Evolutionary conservation across 108 stramenopile species (phyloP).

Genomic region (Skeletonema marinoi): DNA sequence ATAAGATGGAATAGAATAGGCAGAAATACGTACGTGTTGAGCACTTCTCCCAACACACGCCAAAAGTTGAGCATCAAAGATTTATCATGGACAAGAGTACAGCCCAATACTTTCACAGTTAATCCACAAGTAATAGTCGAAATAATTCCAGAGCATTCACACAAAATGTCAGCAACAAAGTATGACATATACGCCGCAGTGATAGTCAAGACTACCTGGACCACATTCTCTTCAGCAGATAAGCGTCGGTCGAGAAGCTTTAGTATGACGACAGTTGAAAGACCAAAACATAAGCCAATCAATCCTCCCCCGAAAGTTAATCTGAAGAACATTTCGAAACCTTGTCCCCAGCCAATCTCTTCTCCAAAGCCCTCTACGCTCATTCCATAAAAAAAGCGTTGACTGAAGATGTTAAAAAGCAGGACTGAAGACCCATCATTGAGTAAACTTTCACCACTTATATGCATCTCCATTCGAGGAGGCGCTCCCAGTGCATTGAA

Average conservation of each 20-base stretch:
- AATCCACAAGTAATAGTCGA: slow-evolving; percentile 71
- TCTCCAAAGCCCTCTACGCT: slow-evolving; percentile 52
- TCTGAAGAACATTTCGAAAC: slow-evolving; percentile 57
- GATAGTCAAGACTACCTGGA: slow-evolving; percentile 76
- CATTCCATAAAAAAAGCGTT: slow-evolving; percentile 54
- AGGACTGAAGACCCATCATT: slow-evolving; percentile 95
- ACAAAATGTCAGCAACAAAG: slow-evolving; percentile 70
- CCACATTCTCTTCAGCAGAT: slow-evolving; percentile 59
- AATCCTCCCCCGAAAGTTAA: slow-evolving; percentile 74
- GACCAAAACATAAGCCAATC: slow-evolving; percentile 71
- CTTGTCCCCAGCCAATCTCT: slow-evolving; percentile 12
- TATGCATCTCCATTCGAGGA: slow-evolving; percentile 70
- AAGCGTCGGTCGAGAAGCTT: slow-evolving; percentile 52
- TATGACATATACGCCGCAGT: slow-evolving; percentile 79
- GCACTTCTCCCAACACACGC: slow-evolving; percentile 72
- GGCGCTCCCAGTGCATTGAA: slow-evolving; percentile 74
- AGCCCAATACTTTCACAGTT: slow-evolving; percentile 52
- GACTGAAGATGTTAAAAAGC: slow-evolving; percentile 81
- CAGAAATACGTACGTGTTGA: slow-evolving; percentile 60
- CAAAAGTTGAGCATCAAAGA: slow-evolving; percentile 45
- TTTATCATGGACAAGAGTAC: slow-evolving; percentile 51
- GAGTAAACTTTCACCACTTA: slow-evolving; percentile 77
- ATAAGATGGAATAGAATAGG: neutral
- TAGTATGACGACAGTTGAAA: slow-evolving; percentile 40
- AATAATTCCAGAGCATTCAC: slow-evolving; percentile 69